Conservation (phyloP, 2,329 filamentous ascomycete species). For the Claviceps sp. region DNA sequence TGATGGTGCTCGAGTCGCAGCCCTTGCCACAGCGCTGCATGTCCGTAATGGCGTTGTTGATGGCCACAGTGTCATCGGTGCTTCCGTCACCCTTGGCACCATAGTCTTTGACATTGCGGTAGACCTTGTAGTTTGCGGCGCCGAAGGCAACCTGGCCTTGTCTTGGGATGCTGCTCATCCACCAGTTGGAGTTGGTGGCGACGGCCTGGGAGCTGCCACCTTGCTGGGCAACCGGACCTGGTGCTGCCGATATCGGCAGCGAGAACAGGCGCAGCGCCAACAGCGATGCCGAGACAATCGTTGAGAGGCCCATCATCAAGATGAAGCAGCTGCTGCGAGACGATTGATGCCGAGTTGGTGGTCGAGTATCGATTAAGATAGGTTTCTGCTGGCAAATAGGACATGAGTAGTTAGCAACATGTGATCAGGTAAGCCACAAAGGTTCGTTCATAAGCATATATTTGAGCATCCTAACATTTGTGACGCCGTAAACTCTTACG, state of each 20-base stretch:
- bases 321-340: conserved; percentile 18
- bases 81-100: conserved; percentile 54
- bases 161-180: conserved; percentile 56
- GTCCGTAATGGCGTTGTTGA: conserved; percentile 70
- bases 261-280: conserved; percentile 30
- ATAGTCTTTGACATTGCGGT: conserved; percentile 64
- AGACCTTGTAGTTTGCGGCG: conserved; percentile 49
- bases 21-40: conserved; percentile 66
- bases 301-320: conserved; percentile 30
- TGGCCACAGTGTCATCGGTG: conserved; percentile 77
- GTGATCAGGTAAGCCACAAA: background rate
- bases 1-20: conserved; percentile 74
- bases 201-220: conserved; percentile 7
- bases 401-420: background rate
- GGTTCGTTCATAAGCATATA: background rate
- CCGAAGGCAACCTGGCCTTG: conserved; percentile 54
- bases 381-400: background rate
- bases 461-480: background rate
- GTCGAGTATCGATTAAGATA: background rate
- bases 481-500: background rate
- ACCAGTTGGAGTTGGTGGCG: conserved; percentile 42
- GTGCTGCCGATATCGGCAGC: conserved; percentile 19
- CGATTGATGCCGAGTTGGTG: background rate
- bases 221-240: conserved; percentile 8
- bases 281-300: conserved; percentile 27